Evolutionary conservation across 768 basidiomycete genomes (phyloP).

Genomic region (Auriculariales sp.): DNA sequence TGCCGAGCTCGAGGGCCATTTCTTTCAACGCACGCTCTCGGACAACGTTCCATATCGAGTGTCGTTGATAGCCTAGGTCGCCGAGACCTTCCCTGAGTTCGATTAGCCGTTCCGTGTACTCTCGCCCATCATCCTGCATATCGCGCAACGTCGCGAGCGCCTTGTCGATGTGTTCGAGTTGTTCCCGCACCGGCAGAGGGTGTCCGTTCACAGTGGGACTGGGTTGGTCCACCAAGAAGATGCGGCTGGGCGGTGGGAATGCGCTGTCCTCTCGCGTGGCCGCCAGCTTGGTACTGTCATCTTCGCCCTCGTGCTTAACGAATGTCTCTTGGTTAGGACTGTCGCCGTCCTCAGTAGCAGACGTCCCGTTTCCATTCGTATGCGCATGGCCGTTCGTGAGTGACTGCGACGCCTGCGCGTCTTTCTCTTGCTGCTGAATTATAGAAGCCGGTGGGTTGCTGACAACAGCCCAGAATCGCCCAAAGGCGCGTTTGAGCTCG

Average conservation of each 20-base stretch:
- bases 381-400: not conserved
- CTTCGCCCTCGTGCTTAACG: conserved; percentile 38
- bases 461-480: conserved; percentile 69
- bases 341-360: conserved; percentile 26
- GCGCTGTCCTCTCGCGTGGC: conserved; percentile 53
- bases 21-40: conserved; percentile 62
- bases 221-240: conserved; percentile 42
- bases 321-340: conserved; percentile 56
- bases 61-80: conserved; percentile 54
- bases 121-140: conserved; percentile 72
- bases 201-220: conserved; percentile 38
- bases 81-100: conserved; percentile 76
- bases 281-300: conserved; percentile 21
- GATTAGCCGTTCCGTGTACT: conserved; percentile 72
- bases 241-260: conserved; percentile 45
- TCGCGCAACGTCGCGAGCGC: conserved; percentile 60
- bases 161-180: conserved; percentile 59
- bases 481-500: conserved; percentile 55
- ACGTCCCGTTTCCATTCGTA: conserved; percentile 19
- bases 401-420: not conserved
- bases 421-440: not conserved
- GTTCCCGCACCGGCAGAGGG: conserved; percentile 46
- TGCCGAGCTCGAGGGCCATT: conserved; percentile 16
- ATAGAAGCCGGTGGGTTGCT: conserved; percentile 25
- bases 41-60: conserved; percentile 63